A percentile compares a stretch with the other conserved stretches of the same genome.
Evolutionary conservation across 257 asterid genomes (phyloP).

Genomic region (Coffea canephora): DNA sequence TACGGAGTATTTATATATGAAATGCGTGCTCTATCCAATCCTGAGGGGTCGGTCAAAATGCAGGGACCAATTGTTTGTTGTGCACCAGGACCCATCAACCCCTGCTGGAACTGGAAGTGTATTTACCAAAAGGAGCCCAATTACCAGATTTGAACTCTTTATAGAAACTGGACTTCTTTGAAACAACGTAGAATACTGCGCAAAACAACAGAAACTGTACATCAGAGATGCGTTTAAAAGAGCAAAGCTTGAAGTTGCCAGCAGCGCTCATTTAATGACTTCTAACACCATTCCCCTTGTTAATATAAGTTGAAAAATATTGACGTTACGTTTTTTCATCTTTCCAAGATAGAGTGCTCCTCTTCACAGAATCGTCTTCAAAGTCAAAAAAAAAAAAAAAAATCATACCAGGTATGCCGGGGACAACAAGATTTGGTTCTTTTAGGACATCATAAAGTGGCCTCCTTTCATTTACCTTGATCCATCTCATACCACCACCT

Average conservation of each 20-base stretch:
- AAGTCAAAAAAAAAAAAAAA: background rate
- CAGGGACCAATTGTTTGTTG: no score
- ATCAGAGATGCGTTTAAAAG: background rate
- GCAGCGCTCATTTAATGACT: background rate
- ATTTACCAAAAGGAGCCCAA: constrained; percentile 41
- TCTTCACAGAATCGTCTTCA: no score
- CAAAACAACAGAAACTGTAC: background rate
- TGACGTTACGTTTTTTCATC: no score
- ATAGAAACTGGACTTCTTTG: constrained; percentile 70
- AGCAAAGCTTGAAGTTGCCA: background rate
- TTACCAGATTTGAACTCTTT: constrained; percentile 68
- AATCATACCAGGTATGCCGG: constrained; percentile 84
- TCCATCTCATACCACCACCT: constrained; percentile 60
- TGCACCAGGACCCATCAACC: background rate
- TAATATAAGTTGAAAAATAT: no score
- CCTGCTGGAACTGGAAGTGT: background rate
- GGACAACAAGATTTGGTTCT: constrained; percentile 51
- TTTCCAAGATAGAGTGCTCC: no score
- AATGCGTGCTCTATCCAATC: no score
- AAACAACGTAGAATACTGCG: constrained; percentile 73
- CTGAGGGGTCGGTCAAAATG: no score
- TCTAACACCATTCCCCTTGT: no score
- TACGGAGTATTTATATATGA: no score
- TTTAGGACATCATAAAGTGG: constrained; percentile 65
- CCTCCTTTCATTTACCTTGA: constrained; percentile 61